These are phyloP conservation scores for Asterophora parasitica DNA, from an alignment of 768 basidiomycete species.

Conservation along the genomic window DNA sequence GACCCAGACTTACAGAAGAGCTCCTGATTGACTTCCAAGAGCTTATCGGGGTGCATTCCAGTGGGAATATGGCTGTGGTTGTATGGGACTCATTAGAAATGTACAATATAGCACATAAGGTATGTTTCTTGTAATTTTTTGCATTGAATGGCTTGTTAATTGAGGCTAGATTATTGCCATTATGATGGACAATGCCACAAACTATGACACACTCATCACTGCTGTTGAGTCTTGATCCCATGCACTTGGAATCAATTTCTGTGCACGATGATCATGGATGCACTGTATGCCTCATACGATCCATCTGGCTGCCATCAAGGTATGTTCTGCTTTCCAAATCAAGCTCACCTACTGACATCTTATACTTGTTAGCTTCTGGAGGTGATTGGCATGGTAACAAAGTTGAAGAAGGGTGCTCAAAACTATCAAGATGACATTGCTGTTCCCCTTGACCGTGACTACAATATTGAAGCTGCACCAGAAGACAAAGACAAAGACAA, in stretches of 20 bases:
- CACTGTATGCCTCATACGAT: slow-evolving; percentile 37
- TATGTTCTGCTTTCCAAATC: slow-evolving; percentile 2
- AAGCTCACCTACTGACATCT: background rate
- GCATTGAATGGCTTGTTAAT: too few species aligned
- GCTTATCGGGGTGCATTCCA: slow-evolving; percentile 28
- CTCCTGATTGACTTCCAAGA: slow-evolving; percentile 32
- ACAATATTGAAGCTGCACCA: background rate
- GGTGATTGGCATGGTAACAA: slow-evolving; percentile 23
- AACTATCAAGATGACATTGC: slow-evolving; percentile 21
- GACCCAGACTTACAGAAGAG: slow-evolving; percentile 22
- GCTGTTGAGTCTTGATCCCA: slow-evolving; percentile 15
- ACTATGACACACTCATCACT: slow-evolving; percentile 31
- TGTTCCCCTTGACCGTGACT: slow-evolving; percentile 1
- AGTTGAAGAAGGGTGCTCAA: slow-evolving; percentile 14
- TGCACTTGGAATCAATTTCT: slow-evolving; percentile 20
- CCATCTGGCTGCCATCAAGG: slow-evolving; percentile 31
- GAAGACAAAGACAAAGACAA: too few species aligned
- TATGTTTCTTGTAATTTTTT: slow-evolving; percentile 9
- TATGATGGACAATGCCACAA: slow-evolving; percentile 31
- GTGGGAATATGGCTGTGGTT: slow-evolving; percentile 30
- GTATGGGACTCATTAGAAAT: slow-evolving; percentile 25
- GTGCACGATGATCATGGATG: slow-evolving; percentile 19
- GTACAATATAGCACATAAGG: slow-evolving; percentile 22
- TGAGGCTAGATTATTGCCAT: slow-evolving; percentile 28
- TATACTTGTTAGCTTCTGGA: slow-evolving; percentile 25